A percentile compares a stretch with the other conserved stretches of the same genome.
Evolutionary conservation across 2,329 filamentous ascomycete genomes (phyloP).

Genomic region (Paraconiothyrium brasiliense): DNA sequence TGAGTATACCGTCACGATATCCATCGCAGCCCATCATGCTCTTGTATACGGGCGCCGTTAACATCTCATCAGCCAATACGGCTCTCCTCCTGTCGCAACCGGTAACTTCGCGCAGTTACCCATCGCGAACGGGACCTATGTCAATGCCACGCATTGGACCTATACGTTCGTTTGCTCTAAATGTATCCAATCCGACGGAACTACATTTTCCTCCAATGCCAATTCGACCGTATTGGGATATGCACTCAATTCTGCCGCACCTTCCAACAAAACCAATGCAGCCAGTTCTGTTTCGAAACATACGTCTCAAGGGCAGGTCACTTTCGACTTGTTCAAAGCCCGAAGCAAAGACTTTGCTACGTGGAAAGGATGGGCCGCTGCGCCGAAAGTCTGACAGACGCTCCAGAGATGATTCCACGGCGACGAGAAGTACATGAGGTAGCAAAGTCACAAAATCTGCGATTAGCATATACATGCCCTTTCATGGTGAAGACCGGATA

Average conservation of each 20-base stretch:
- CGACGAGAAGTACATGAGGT: neutral
- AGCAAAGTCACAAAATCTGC: neutral
- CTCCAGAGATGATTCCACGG: neutral
- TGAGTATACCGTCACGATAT: conserved; percentile 21
- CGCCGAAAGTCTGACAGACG: conserved; percentile 15
- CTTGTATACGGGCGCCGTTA: neutral
- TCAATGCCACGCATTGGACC: conserved; percentile 63
- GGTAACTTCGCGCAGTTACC: conserved; percentile 54
- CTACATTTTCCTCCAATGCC: conserved; percentile 38
- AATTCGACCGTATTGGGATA: conserved; percentile 33
- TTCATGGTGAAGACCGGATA: neutral
- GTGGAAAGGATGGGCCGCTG: conserved; percentile 36
- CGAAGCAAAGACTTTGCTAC: conserved; percentile 32
- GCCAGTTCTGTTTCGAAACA: conserved; percentile 32
- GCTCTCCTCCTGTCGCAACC: conserved; percentile 58
- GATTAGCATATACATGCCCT: neutral
- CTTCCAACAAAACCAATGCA: conserved; percentile 28
- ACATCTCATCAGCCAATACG: conserved; percentile 50
- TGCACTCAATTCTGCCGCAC: conserved; percentile 34
- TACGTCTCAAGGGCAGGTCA: conserved; percentile 30
- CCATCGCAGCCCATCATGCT: neutral
- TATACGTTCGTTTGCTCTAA: conserved; percentile 63
- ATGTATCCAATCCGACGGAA: conserved; percentile 42
- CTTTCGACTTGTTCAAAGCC: conserved; percentile 36
- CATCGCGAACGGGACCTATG: conserved; percentile 62